Percentiles rank a stretch among this genome's conserved stretches.
phyloP scores from a whole-genome alignment of 2,329 filamentous ascomycete species.

The Alternaria consortialis region DNA sequence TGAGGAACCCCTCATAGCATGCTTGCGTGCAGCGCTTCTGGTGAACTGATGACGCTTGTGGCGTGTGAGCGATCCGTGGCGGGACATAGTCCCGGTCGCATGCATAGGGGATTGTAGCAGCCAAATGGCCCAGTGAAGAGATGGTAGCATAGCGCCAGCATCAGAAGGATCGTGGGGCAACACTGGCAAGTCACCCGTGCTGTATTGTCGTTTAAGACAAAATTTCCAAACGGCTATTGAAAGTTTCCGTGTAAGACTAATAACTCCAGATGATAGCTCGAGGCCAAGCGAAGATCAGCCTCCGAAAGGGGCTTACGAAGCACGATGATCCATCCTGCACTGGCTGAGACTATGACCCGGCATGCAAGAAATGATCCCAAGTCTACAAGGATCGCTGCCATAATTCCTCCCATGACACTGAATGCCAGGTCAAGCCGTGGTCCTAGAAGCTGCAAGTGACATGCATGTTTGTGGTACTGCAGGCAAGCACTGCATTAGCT shows the following conservation, averaged over 20 bases:
- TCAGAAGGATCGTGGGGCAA: background rate
- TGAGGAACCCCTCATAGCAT: background rate
- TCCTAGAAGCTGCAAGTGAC: background rate
- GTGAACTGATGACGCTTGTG: background rate
- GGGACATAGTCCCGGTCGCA: background rate
- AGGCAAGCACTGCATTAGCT: constrained; percentile 1
- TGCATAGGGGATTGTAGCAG: background rate
- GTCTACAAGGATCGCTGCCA: background rate
- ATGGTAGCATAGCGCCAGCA: background rate
- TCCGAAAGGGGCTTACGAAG: background rate
- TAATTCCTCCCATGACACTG: background rate
- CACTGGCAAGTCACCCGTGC: background rate
- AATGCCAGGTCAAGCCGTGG: background rate
- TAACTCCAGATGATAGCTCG: background rate
- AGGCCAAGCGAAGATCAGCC: constrained; percentile 4
- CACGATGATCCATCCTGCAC: background rate
- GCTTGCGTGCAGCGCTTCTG: background rate
- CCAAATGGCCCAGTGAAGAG: background rate
- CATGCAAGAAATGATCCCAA: background rate
- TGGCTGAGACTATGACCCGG: background rate
- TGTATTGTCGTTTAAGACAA: background rate
- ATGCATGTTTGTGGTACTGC: constrained; percentile 6
- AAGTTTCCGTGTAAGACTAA: background rate
- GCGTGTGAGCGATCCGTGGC: background rate
- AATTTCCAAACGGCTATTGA: background rate